These are phyloP conservation scores for Annona cherimola DNA, from an alignment of 164 flowering plant species.

Conservation along the genomic window DNA sequence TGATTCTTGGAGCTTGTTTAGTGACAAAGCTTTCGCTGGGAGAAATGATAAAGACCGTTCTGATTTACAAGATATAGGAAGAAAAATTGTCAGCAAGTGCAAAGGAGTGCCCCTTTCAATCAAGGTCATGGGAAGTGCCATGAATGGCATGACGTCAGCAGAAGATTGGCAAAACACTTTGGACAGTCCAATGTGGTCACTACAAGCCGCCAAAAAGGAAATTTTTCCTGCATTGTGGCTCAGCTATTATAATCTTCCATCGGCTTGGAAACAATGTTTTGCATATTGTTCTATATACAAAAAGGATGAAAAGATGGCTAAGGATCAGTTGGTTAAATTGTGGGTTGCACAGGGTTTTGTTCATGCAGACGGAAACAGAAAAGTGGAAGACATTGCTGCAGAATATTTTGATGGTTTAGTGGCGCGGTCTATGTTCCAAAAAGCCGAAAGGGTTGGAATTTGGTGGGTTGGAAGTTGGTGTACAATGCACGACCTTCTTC, in stretches of 20 bases:
- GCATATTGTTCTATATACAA: slow-evolving; percentile 7
- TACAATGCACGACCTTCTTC: slow-evolving; percentile 11
- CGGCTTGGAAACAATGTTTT: slow-evolving; percentile 10
- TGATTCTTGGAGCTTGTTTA: no score
- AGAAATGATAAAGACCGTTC: no score
- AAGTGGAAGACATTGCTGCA: slow-evolving; percentile 2
- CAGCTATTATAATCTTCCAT: slow-evolving; percentile 10
- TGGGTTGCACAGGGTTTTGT: slow-evolving; percentile 18
- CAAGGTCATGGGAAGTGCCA: no score
- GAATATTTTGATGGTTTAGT: slow-evolving; percentile 8
- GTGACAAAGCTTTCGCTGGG: no score
- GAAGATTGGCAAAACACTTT: no score
- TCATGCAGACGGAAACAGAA: neutral
- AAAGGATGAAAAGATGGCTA: neutral
- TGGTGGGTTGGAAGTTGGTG: no score
- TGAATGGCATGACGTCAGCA: no score
- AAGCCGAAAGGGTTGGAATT: neutral
- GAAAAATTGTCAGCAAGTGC: no score
- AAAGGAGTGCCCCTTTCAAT: no score
- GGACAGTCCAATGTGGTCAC: no score
- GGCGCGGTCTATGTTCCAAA: slow-evolving; percentile 7
- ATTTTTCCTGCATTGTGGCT: slow-evolving; percentile 6
- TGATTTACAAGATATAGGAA: no score
- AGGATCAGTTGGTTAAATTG: slow-evolving; percentile 1
- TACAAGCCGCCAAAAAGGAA: no score